Base-by-base conservation (phyloP, 805 yeast species). In the Ogataea ganodermae region DNA sequence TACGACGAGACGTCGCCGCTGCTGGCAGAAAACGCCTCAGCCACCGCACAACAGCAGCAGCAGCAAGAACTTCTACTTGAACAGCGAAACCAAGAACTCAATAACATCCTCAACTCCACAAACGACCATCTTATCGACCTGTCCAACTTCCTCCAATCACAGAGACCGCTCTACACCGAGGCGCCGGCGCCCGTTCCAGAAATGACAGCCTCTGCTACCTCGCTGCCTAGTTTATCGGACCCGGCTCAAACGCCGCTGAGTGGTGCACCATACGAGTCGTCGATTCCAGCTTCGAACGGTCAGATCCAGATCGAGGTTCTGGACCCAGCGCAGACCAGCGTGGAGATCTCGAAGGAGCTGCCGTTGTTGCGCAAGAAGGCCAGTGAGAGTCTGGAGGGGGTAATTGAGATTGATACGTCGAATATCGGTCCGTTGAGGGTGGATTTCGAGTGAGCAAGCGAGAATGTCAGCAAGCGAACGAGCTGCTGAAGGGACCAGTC, bases 41-140 rank as follows among this genome's bases (percentile, higher is more conserved):
- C 56, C 20, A 48, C 51, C 17, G 57, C 53, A 20, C 45, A 48
- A 30, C 52, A 53, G 31, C 60, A 58, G 47, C 56, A 55, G 13
- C 63, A 57, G n/a, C 51, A 56, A 28, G 63, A 62, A 23, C 53
- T 57, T 7, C 42, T 50, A 5, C 44, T 56, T 27, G 68, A 63
- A 45, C 55, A 53, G 13, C 56, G 71, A 32, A 64, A 67, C 41
- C 64, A 59, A 31, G 67, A 65, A 37, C 55, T 67, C 43, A 59
- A 63, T 42, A 59, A 58, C 35, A 67, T 67, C 24, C 51, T 67
- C 14, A 63, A 63, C 44, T 56, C 66, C 14, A 65, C 71, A 5
- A 67, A 65, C 44, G 70, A 67, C 26, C 61, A 63, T 45, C 49
- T 66, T 14, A 62, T 63, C n/a, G 68, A 65, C 46, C 49, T 62